A percentile compares a stretch with the other conserved stretches of the same genome.
phyloP scores from a whole-genome alignment of 768 basidiomycete genomes.

The Auricularia sp. region DNA sequence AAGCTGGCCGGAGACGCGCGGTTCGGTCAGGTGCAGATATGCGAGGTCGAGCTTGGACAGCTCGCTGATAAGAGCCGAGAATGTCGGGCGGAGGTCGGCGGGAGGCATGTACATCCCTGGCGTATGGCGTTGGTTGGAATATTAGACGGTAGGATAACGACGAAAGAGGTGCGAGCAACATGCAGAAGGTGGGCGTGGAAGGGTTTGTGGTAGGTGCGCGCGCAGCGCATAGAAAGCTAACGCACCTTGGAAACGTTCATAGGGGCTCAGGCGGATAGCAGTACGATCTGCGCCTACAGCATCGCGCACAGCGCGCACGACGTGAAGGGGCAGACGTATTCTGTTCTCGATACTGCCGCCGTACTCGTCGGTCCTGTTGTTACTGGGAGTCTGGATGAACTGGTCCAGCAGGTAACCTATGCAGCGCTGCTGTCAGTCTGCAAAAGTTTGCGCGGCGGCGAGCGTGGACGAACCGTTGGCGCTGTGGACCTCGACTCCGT shows the following conservation, averaged over 20 bases:
- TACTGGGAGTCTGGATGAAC: conserved; percentile 48
- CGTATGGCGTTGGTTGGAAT: background rate
- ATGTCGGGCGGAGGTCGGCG: conserved; percentile 1
- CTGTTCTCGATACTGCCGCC: conserved; percentile 59
- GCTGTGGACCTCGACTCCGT: conserved; percentile 41
- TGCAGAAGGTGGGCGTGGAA: too few species aligned
- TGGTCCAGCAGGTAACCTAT: conserved; percentile 37
- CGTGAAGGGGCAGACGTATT: conserved; percentile 43
- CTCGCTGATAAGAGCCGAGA: conserved; percentile 10
- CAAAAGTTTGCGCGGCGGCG: conserved; percentile 4
- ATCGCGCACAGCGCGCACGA: conserved; percentile 39
- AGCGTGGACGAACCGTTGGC: conserved; percentile 15
- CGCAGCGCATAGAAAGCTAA: background rate
- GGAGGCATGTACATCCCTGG: conserved; percentile 1
- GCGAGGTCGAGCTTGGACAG: conserved; percentile 18
- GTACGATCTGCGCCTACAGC: conserved; percentile 46
- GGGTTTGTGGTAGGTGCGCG: conserved; percentile 2
- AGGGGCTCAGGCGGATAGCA: conserved; percentile 45
- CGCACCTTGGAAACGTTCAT: background rate
- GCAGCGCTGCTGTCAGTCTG: conserved; percentile 19
- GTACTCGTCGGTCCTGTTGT: conserved; percentile 52
- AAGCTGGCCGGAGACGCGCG: background rate
- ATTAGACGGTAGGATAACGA: too few species aligned
- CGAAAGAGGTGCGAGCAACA: too few species aligned
- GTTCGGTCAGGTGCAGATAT: conserved; percentile 20